These are phyloP conservation scores for Magnolia kwangsiensis DNA, from an alignment of 164 flowering plant genomes.

Conservation along the genomic window DNA sequence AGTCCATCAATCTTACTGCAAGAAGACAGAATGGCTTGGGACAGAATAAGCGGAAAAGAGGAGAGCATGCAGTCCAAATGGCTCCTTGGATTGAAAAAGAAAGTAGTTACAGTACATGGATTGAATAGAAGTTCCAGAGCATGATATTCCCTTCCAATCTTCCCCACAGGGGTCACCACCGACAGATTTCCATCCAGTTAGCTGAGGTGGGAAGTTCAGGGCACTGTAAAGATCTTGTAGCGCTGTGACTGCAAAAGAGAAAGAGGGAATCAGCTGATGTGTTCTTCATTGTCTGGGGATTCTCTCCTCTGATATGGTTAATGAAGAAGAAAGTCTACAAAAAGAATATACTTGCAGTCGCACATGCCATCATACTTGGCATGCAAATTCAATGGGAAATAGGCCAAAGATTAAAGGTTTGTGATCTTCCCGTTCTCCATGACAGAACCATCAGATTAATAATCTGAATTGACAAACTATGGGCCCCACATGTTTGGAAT, in stretches of 20 bases:
- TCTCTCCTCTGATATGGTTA: too few species aligned
- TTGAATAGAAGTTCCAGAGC: constrained; percentile 59
- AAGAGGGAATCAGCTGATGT: not conserved
- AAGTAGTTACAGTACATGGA: constrained; percentile 40
- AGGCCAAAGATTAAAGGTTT: too few species aligned
- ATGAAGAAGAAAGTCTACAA: too few species aligned
- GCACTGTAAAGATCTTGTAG: constrained; percentile 55
- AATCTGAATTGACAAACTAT: too few species aligned
- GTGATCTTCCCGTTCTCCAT: too few species aligned
- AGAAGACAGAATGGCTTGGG: not conserved
- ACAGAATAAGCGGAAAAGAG: not conserved
- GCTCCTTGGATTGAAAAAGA: too few species aligned
- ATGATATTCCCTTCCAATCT: constrained; percentile 72
- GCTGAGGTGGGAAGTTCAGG: constrained; percentile 49
- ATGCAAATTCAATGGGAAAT: too few species aligned
- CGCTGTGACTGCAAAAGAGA: constrained; percentile 43
- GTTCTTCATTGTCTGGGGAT: too few species aligned
- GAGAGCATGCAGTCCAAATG: not conserved
- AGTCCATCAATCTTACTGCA: constrained; percentile 56
- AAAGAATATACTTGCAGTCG: too few species aligned
- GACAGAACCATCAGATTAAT: too few species aligned
- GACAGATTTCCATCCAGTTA: constrained; percentile 53
- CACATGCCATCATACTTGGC: too few species aligned
- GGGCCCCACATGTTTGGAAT: too few species aligned
- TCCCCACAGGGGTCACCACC: constrained; percentile 83